A percentile compares a stretch with the other conserved stretches of the same genome.
Conservation (phyloP, 2,329 filamentous ascomycete genomes). For the Leptoxyphium fumago region DNA sequence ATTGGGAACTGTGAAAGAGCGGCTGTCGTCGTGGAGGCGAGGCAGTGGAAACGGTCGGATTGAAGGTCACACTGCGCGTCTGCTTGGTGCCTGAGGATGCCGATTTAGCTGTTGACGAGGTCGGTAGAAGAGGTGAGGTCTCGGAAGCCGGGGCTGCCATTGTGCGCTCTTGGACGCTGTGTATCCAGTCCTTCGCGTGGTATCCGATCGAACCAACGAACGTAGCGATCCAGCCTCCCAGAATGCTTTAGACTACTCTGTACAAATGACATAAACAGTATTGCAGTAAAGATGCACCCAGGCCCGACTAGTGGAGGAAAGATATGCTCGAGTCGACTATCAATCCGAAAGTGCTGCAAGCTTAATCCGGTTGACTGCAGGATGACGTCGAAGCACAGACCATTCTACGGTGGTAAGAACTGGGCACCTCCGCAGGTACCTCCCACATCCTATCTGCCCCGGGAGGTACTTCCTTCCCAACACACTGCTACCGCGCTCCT, state of each 20-base stretch:
- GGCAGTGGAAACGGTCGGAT: conserved; percentile 40
- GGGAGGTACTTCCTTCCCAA: no score
- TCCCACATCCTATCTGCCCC: no score
- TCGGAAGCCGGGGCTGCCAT: conserved; percentile 3
- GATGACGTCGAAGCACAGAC: not conserved
- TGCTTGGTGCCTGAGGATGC: conserved; percentile 18
- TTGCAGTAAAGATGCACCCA: no score
- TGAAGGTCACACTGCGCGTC: conserved; percentile 60
- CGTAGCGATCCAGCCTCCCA: no score
- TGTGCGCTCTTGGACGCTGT: not conserved
- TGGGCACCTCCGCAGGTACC: no score
- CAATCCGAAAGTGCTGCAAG: not conserved
- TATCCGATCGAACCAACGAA: no score
- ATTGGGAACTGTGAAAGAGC: conserved; percentile 20
- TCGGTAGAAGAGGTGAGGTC: conserved; percentile 11
- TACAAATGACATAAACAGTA: no score
- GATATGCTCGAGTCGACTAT: not conserved
- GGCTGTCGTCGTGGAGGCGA: conserved; percentile 24
- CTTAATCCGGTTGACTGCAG: not conserved
- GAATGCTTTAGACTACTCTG: no score
- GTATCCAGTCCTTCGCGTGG: no score
- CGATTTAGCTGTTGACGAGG: conserved; percentile 8
- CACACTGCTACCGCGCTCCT: no score
- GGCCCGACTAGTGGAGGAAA: not conserved
- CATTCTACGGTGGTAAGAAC: not conserved